Evolutionary conservation across 257 asterid genomes (phyloP), one percentile per base, ranked within the genome.

Genomic region (Scutellaria baicalensis): DNA sequence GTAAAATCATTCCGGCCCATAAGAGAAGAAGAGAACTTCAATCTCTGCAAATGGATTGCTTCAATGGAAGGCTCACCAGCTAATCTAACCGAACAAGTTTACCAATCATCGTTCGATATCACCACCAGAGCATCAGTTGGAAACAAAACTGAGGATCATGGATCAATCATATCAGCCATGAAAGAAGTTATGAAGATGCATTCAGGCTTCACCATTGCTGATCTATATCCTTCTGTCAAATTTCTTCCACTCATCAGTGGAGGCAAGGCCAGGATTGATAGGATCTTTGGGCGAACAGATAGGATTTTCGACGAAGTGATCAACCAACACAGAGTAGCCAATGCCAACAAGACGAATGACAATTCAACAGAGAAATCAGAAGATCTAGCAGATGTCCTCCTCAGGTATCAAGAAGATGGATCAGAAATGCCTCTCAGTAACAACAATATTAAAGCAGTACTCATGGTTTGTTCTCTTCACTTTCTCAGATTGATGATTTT

Each of bases 341-440:
- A 23, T 39, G 66, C 13, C 1, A 49, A 3, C 2, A 45, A 23
- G 4, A 21, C 13, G n/a, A 6, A 8, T 16, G 44, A n/a, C 0
- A 44, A n/a, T 2, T 43, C 33, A 27, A 27, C 33, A 27, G 57
- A 27, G 9, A 14, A 57, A 7, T 9, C 10, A 27, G 48, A 64
- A 14, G 69, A 64, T 64, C 55, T 64, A 0, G 40, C 40, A 7
- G 56, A 64, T 7, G 40, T 64, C 27, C 42, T 64, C 14, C 69
- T 64, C 13, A 14, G 8, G 8, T 9, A 21, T 45, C 69, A 64
- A 14, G 6, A 27, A 27, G 43, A 64, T 1, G 27, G 18, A 36
- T 65, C 57, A 11, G 80, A 65, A 20, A 69, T 64, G 0, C 69
- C 42, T 0, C 69, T 64, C 23, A 64, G 44, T 44, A 8, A 50